A percentile compares a stretch with the other conserved stretches of the same genome.
Evolutionary conservation across 345 rosid species (phyloP).

Genomic region (Citrus australasica): DNA sequence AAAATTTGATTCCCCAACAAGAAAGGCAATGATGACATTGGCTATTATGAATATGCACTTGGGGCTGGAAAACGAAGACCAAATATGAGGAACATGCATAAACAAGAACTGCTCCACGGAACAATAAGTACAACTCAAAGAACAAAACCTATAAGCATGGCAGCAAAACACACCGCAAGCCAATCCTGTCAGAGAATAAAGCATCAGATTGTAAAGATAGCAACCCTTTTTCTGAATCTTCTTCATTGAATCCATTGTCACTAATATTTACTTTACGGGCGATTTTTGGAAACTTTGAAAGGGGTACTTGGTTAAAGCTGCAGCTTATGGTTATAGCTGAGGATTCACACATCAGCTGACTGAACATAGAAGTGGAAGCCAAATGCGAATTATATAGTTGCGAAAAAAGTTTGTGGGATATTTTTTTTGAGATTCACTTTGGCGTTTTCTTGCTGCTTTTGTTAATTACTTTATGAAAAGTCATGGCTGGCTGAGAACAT

Average conservation of each 20-base stretch:
- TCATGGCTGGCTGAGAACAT: conserved; percentile 21
- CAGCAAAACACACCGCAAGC: conserved; percentile 23
- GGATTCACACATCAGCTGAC: conserved; percentile 6
- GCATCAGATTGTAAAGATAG: conserved; percentile 16
- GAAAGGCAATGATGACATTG: conserved; percentile 49
- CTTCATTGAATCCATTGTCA: conserved; percentile 5
- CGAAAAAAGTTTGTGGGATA: conserved; percentile 8
- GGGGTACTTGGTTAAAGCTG: not conserved
- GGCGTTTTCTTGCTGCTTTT: not conserved
- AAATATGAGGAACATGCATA: conserved; percentile 19
- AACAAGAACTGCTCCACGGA: conserved; percentile 21
- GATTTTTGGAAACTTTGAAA: not conserved
- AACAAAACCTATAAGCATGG: conserved; percentile 22
- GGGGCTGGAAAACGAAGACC: conserved; percentile 31
- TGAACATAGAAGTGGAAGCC: conserved; percentile 18
- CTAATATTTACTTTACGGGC: not conserved
- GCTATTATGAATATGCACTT: conserved; percentile 47
- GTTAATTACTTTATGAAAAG: conserved; percentile 22
- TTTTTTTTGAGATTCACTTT: not conserved
- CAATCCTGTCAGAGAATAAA: conserved; percentile 27
- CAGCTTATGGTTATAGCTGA: not conserved
- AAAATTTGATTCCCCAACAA: conserved; percentile 47
- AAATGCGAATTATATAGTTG: conserved; percentile 17
- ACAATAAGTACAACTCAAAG: not conserved
- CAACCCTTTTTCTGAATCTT: conserved; percentile 20